phyloP scores from a whole-genome alignment of 1,139 yeast genomes.

The Candida sojae region DNA sequence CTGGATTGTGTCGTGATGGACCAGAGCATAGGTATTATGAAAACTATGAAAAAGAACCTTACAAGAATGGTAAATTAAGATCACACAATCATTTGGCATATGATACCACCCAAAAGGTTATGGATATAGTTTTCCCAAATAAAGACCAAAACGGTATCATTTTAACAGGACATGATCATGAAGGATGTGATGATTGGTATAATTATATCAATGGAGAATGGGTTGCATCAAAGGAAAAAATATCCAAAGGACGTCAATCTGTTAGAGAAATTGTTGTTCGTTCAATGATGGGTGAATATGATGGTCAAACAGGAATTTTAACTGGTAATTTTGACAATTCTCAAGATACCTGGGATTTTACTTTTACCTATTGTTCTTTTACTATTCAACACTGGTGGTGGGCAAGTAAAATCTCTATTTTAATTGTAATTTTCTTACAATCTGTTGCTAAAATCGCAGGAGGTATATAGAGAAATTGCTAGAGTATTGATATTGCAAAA shows the following conservation, averaged over 20 bases:
- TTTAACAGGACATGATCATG: slow-evolving; percentile 95
- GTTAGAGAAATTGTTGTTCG: slow-evolving; percentile 83
- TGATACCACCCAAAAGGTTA: slow-evolving; percentile 64
- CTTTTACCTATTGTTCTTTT: slow-evolving; percentile 75
- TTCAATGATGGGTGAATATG: slow-evolving; percentile 95
- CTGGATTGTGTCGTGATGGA: slow-evolving; percentile 84
- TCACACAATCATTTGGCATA: slow-evolving; percentile 85
- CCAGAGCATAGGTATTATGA: slow-evolving; percentile 66
- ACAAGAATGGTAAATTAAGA: slow-evolving; percentile 67
- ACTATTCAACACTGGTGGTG: slow-evolving; percentile 95
- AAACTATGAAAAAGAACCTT: slow-evolving; percentile 56
- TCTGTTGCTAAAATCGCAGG: slow-evolving; percentile 21
- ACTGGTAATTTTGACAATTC: slow-evolving; percentile 59
- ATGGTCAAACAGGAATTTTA: slow-evolving; percentile 84
- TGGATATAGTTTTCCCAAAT: slow-evolving; percentile 68
- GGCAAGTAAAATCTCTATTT: slow-evolving; percentile 66
- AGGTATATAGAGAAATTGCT: neutral
- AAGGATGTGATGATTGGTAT: slow-evolving; percentile 81
- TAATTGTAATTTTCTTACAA: slow-evolving; percentile 46
- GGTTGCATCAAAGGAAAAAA: slow-evolving; percentile 53
- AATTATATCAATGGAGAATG: slow-evolving; percentile 48
- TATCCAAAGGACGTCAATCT: slow-evolving; percentile 27
- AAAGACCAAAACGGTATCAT: slow-evolving; percentile 70
- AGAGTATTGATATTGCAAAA: too few relatives aligned
- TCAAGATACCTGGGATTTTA: slow-evolving; percentile 59